Percentiles rank a stretch among this genome's conserved stretches.
phyloP scores from a whole-genome alignment of 192 early-diverging fungal genomes.

The Diversispora epigaea region DNA sequence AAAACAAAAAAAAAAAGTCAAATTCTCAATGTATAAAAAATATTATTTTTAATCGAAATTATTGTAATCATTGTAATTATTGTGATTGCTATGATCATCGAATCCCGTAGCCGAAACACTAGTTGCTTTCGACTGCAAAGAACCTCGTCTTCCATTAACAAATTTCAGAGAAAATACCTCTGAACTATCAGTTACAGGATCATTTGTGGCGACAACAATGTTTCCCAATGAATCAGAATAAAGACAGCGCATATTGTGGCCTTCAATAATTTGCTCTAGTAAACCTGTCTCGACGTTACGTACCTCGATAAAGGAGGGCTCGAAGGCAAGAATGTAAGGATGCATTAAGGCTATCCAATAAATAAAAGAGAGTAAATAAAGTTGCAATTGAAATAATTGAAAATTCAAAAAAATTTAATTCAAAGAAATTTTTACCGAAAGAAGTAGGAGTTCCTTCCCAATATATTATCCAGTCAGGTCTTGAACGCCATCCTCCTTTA shows the following conservation, averaged over 20 bases:
- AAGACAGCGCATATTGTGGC: conserved; percentile 28
- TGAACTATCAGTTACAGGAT: conserved; percentile 19
- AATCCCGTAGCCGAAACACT: conserved; percentile 6
- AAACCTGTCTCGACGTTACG: conserved; percentile 75
- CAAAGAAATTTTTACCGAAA: conserved; percentile 48
- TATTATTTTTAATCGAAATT: no score
- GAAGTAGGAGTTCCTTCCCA: conserved; percentile 87
- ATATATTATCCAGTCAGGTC: conserved; percentile 75
- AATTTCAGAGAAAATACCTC: conserved; percentile 30
- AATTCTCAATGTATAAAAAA: no score
- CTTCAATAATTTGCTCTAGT: conserved; percentile 63
- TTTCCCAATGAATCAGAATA: conserved; percentile 22
- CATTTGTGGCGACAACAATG: conserved; percentile 26
- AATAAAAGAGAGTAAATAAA: not conserved
- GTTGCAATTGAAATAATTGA: not conserved
- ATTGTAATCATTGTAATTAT: no score
- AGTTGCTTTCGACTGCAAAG: conserved; percentile 13
- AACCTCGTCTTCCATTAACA: conserved; percentile 3
- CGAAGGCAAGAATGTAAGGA: conserved; percentile 90
- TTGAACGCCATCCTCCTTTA: conserved; percentile 73
- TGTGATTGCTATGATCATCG: not conserved
- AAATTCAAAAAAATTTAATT: not conserved
- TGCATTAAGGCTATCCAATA: conserved; percentile 55
- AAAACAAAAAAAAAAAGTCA: no score
- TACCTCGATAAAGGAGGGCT: conserved; percentile 87